Conservation (phyloP, 805 yeast genomes). For the Saturnispora quitensis region DNA sequence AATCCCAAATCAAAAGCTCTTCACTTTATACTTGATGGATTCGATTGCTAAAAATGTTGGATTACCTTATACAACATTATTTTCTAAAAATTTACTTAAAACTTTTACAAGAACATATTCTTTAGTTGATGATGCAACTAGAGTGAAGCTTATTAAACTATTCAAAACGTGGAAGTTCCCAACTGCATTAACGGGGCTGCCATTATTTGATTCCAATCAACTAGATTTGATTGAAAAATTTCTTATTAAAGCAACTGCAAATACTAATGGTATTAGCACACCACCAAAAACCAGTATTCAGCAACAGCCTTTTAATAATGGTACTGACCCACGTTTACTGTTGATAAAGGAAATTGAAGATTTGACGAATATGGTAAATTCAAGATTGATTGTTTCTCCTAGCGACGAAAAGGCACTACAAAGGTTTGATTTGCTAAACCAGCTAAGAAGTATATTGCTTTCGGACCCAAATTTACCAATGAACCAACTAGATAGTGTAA, state of each 20-base stretch:
- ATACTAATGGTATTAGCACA: constrained; percentile 12
- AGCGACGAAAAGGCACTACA: constrained; percentile 34
- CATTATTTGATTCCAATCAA: constrained; percentile 65
- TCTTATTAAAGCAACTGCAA: constrained; percentile 48
- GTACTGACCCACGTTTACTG: neutral
- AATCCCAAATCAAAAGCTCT: constrained; percentile 77
- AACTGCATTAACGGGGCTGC: constrained; percentile 48
- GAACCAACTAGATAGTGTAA: constrained; percentile 25
- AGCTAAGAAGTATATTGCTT: constrained; percentile 33
- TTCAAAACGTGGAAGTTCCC: constrained; percentile 85
- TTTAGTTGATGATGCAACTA: constrained; percentile 64
- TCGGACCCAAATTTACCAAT: constrained; percentile 20
- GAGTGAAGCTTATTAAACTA: constrained; percentile 64
- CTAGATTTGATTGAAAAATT: constrained; percentile 68
- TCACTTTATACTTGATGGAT: constrained; percentile 75
- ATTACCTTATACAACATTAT: constrained; percentile 73
- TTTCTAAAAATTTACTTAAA: constrained; percentile 60
- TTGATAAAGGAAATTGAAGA: constrained; percentile 28
- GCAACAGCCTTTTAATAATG: neutral
- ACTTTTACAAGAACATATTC: constrained; percentile 70
- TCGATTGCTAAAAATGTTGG: constrained; percentile 90
- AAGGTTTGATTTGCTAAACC: constrained; percentile 36
- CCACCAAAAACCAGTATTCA: constrained; percentile 9
- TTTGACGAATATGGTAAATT: constrained; percentile 35
- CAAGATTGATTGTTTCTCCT: constrained; percentile 29